A percentile compares a stretch with the other conserved stretches of the same genome.
These are phyloP conservation scores for Pycnococcus provasolii DNA, from an alignment of 139 green algal species.

Conservation along the genomic window DNA sequence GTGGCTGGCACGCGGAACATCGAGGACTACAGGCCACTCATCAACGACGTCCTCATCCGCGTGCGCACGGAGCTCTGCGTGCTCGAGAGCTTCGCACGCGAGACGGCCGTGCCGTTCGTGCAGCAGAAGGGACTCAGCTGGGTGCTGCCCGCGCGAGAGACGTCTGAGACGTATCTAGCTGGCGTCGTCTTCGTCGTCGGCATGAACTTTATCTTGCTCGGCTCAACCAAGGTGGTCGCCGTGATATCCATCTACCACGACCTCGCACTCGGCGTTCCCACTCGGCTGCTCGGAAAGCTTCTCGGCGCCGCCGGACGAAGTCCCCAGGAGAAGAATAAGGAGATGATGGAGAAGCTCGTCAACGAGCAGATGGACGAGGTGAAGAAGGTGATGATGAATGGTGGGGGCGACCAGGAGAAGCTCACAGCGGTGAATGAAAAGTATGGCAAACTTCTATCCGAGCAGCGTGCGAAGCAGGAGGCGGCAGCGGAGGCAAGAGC, in stretches of 20 bases:
- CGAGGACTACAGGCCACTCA: conserved; percentile 29
- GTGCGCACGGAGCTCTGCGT: conserved; percentile 29
- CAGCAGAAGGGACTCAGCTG: conserved; percentile 27
- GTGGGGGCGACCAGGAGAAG: no score
- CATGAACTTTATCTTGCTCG: conserved; percentile 31
- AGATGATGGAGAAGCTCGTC: conserved; percentile 14
- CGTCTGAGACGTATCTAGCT: conserved; percentile 28
- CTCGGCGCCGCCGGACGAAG: conserved; percentile 6
- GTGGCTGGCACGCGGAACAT: conserved; percentile 28
- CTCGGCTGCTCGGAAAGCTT: neutral
- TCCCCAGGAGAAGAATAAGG: neutral
- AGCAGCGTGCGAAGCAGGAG: neutral
- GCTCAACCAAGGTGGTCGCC: conserved; percentile 29
- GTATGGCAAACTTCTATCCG: no score
- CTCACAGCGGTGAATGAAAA: no score
- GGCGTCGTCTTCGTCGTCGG: conserved; percentile 30
- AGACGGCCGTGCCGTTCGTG: conserved; percentile 28
- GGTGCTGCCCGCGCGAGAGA: conserved; percentile 28
- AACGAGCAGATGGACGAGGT: conserved; percentile 23
- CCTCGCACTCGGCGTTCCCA: conserved; percentile 10
- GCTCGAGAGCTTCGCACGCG: conserved; percentile 23
- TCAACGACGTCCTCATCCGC: conserved; percentile 34
- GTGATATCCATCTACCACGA: conserved; percentile 33
- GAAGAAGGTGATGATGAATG: conserved; percentile 15
- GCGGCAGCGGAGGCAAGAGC: neutral